Evolutionary conservation across 495 filamentous ascomycete genomes (phyloP), one percentile per base, ranked within the genome.

Genomic region (Entonaema liquescens): DNA sequence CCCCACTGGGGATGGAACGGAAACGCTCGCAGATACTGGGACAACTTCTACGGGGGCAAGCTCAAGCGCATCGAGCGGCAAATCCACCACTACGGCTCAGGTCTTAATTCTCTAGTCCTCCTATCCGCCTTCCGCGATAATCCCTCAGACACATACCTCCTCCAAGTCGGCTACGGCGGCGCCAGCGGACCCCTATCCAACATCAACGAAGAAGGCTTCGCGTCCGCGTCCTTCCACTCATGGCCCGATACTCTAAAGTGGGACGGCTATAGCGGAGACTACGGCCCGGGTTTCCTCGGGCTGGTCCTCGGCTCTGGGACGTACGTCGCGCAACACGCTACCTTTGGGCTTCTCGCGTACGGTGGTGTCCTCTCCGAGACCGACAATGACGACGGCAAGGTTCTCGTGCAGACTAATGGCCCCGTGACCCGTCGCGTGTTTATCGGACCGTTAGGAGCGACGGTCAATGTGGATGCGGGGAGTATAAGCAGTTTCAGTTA

Each of bases 71-170:
- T 86, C 62, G 84, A 87, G 59, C 81, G 85, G 7, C 82, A 84
- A 73, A 86, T 87, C 73, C 85, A 87, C 74, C 85, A 87, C 73
- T 87, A 87, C 71, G 85, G 85, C 11, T 86, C 84, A 11, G 80
- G 74, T 8, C 81, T 87, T 4, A 87, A 87, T 67, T 77, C 84
- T 1, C 80, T 85, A 0, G 82, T 83, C 8, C 75, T 87, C 2
- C 81, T 87, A 8, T 76, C 75, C 8, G 74, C 81, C 49, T 87
- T 83, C 76, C 78, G 79, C 19, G 74, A 70, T 62, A 67, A 79
- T 57, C 74, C 78, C 0, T 69, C 71, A 0, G 76, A 82, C 44
- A 75, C 64, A 9, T 80, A 83, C 62, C 74, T 79, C 9, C 74
- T 86, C n/a, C 82, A 81, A 13, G 77, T 83, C 3, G 84, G 82